Conservation (phyloP, 2,329 filamentous ascomycete species). For the Plectosphaerella cucumerina region DNA sequence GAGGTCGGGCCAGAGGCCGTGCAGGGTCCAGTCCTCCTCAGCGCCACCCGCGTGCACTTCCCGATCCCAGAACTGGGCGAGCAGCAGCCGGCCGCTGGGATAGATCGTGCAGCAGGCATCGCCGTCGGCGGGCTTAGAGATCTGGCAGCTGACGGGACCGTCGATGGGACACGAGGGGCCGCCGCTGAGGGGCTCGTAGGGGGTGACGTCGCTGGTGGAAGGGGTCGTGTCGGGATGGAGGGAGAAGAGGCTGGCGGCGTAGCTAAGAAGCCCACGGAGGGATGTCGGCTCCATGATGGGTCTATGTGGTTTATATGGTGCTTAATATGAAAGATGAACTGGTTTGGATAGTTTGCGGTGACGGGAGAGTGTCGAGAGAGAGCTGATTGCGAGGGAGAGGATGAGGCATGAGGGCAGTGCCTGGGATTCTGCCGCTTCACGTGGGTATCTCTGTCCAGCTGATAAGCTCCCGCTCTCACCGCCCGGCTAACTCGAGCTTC, state of each 20-base stretch:
- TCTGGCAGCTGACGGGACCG: slow-evolving; percentile 36
- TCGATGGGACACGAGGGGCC: slow-evolving; percentile 35
- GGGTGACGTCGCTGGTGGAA: slow-evolving; percentile 15
- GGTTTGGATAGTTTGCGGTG: no score
- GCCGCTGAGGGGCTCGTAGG: slow-evolving; percentile 29
- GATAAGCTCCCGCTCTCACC: not conserved
- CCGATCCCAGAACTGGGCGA: slow-evolving; percentile 41
- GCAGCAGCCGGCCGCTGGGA: slow-evolving; percentile 34
- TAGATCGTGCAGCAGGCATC: slow-evolving; percentile 38
- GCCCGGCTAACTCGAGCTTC: not conserved
- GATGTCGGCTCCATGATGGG: slow-evolving; percentile 2
- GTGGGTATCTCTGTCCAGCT: not conserved
- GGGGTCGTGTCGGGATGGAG: slow-evolving; percentile 12
- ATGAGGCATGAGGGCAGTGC: not conserved
- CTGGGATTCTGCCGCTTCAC: not conserved
- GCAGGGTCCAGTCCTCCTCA: slow-evolving; percentile 39
- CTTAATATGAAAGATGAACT: no score
- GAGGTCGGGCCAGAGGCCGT: slow-evolving; percentile 41
- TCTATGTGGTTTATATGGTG: not conserved
- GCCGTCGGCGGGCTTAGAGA: slow-evolving; percentile 25
- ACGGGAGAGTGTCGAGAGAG: not conserved
- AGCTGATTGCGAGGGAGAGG: not conserved
- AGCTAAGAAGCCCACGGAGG: slow-evolving; percentile 2
- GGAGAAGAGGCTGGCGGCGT: slow-evolving; percentile 15
- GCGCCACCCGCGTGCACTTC: slow-evolving; percentile 32